Conservation (phyloP, 331 rosid species). For the Stylosanthes scabra region DNA sequence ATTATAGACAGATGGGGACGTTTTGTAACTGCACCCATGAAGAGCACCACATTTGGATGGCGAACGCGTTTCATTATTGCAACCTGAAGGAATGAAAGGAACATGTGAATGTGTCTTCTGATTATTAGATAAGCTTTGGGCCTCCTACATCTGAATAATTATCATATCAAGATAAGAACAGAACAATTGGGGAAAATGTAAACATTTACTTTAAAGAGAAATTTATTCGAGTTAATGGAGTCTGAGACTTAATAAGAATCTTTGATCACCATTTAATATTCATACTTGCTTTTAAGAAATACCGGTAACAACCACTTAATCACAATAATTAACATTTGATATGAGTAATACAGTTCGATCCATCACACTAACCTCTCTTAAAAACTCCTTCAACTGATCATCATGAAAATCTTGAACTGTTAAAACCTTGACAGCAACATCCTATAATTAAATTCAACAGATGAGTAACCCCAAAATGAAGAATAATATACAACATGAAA, state of each 20-base stretch:
- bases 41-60: conserved; percentile 96
- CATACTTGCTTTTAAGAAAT: background rate
- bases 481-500: background rate
- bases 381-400: conserved; percentile 87
- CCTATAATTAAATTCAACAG: conserved; percentile 57
- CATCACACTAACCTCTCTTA: conserved; percentile 77
- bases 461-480: conserved; percentile 3
- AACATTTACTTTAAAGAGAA: background rate
- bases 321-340: conserved; percentile 10
- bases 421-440: conserved; percentile 96
- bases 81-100: conserved; percentile 59
- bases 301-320: background rate
- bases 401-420: conserved; percentile 85
- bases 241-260: background rate
- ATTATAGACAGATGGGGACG: conserved; percentile 92
- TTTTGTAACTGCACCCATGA: conserved; percentile 97
- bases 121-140: background rate
- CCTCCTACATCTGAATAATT: background rate
- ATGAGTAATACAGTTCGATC: conserved; percentile 15
- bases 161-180: background rate
- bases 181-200: background rate
- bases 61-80: conserved; percentile 94
- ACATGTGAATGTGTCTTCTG: background rate
- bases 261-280: background rate
- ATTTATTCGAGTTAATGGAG: background rate